Conservation (phyloP, 768 basidiomycete species). For the Cystofilobasidium ferigula region DNA sequence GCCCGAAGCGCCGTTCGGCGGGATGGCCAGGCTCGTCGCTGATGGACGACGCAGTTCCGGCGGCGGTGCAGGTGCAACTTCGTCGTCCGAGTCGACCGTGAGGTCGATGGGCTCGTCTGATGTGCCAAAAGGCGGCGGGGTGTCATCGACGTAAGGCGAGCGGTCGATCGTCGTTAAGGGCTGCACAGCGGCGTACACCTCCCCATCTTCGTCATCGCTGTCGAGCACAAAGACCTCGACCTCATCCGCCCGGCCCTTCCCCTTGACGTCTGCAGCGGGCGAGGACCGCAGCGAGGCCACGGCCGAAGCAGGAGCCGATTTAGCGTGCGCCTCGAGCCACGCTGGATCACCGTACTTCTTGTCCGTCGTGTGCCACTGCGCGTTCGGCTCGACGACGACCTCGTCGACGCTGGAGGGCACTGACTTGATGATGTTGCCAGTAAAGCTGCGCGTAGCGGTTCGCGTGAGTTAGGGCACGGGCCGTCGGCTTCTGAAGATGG, state of each 20-base stretch:
- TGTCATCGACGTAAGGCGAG: not conserved
- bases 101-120: slow-evolving; percentile 51
- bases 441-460: slow-evolving; percentile 50
- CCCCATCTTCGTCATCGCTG: slow-evolving; percentile 24
- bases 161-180: not conserved
- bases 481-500: no score
- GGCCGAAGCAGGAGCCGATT: not conserved
- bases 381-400: slow-evolving; percentile 84
- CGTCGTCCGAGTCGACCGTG: slow-evolving; percentile 50
- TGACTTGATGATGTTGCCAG: slow-evolving; percentile 66
- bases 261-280: slow-evolving; percentile 6
- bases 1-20: slow-evolving; percentile 32
- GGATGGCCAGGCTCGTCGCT: slow-evolving; percentile 43
- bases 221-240: slow-evolving; percentile 13
- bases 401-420: slow-evolving; percentile 76
- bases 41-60: not conserved
- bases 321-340: slow-evolving; percentile 46
- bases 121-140: slow-evolving; percentile 30
- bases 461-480: not conserved
- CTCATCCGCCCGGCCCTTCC: slow-evolving; percentile 13
- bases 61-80: slow-evolving; percentile 43
- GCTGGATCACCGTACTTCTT: slow-evolving; percentile 62
- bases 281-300: slow-evolving; percentile 11
- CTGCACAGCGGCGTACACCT: not conserved
- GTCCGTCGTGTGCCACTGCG: slow-evolving; percentile 90